Base-by-base conservation (phyloP, 257 asterid species). In the Scutellaria baicalensis region DNA sequence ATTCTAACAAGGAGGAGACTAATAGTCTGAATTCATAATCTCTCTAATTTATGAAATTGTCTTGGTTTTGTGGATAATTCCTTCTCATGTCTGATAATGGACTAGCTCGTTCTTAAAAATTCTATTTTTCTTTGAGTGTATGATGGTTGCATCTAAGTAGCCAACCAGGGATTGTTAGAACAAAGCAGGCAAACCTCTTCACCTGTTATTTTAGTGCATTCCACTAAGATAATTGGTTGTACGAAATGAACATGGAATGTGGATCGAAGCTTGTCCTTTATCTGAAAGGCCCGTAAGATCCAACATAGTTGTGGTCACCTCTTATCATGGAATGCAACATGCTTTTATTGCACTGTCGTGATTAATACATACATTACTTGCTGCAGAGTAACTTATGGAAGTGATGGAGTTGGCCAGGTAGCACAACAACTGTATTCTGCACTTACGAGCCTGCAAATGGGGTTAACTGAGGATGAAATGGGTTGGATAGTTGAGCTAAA, bases 391-490 rank as follows among this genome's bases (percentile, higher is more conserved):
- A 80, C 78, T 20, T 93, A 85, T 49, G 95, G 96, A 73, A 73
- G 61, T 8, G 81, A 82, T 20, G 97, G 96, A 36, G 88, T 91
- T 31, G 97, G 98, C 3, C 83, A 80, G 0, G 94, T 93, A 63
- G 85, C 98, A 7, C 88, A 87, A 39, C 93, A 85, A 68, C 85
- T 93, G 36, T 91, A 93, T 69, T 85, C 97, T 13, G 80, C 95
- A 10, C 86, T 93, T 33, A 93, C 97, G 23, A 82, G 88, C 80
- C 87, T 93, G 59, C 98, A 93, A 61, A 90, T 89, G 96, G 98
- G 98, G 76, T 83, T 91, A 13, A 56, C 86, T 35, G 91, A 84
- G 76, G 94, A 93, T 73, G 81, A 83, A 71, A 82, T 90, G 97
- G 84, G 83, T 40, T 93, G 97, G 98, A 79, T 77, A 13, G 69